Evolutionary conservation across 1,284 basidiomycete species (phyloP), one percentile per base, ranked within the genome.

Genomic region (Fistulinella cinereoalba): DNA sequence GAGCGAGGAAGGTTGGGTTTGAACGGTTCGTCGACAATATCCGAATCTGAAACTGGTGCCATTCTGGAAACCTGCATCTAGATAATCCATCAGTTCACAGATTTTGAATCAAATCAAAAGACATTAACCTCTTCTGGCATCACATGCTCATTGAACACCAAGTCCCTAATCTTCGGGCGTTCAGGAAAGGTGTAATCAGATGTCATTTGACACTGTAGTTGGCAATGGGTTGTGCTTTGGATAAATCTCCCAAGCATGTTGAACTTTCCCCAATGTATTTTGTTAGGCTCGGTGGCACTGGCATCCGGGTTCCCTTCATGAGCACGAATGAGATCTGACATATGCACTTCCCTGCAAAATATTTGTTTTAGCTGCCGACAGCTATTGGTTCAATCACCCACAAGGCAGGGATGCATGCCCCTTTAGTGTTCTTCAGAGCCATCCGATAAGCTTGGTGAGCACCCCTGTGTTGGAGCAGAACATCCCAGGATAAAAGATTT

Each of bases 251-350:
- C 88, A 71, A 91, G 84, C 81, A 90, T 83, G 58, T 85, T 88
- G 66, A 84, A 91, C 65, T 91, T 91, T 19, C 83, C 88, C 88
- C 88, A 91, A 56, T 91, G 88, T 40, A 91, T 85, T 64, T 82
- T 83, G 27, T 61, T 68, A 6, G 76, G 68, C 56, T 87, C 81
- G 16, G 75, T 70, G 12, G 76, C 68, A 52, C 80, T 77, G 50
- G 74, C 71, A 56, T 90, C 85, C 7, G 74, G 71, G 52, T 91
- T 91, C 49, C 81, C 85, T 67, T 88, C 86, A 50, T 90, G 80
- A 8, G 87, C 81, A 51, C 81, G 80, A 42, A 88, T 83, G 36
- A 91, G 73, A 64, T 91, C 88, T 25, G 83, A 85, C 58, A 88
- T 79, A 51, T 91, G 88, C n/a, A 91, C 84, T 63, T 91, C 88